These are phyloP conservation scores for Cyberlindnera saturnus DNA, from an alignment of 805 yeast species.

Conservation along the genomic window DNA sequence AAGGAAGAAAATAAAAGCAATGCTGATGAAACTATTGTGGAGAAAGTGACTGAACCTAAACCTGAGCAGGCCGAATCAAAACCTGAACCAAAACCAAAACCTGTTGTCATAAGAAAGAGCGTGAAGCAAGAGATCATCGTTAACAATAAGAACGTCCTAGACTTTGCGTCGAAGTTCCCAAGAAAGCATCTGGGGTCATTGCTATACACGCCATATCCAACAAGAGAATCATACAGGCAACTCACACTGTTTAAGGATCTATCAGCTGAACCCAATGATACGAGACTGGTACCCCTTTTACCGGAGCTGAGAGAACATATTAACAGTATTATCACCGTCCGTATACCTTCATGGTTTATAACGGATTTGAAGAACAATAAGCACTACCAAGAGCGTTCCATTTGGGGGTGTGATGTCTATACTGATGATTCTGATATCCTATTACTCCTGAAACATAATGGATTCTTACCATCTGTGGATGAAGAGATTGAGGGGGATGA, in stretches of 20 bases:
- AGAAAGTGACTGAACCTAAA: not conserved
- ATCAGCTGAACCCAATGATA: not conserved
- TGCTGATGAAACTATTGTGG: not conserved
- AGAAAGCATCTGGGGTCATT: slow-evolving; percentile 47
- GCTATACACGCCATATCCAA: slow-evolving; percentile 52
- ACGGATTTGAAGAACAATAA: slow-evolving; percentile 20
- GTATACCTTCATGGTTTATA: slow-evolving; percentile 23
- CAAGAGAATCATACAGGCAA: slow-evolving; percentile 31
- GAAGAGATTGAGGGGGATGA: slow-evolving; percentile 17
- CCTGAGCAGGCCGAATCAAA: not conserved
- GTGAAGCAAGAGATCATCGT: slow-evolving; percentile 21
- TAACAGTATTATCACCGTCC: slow-evolving; percentile 30
- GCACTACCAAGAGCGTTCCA: slow-evolving; percentile 25
- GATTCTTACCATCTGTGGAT: slow-evolving; percentile 42
- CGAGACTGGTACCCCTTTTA: slow-evolving; percentile 18
- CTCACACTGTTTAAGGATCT: slow-evolving; percentile 8
- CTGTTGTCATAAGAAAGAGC: not conserved
- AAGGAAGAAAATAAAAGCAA: slow-evolving; percentile 1
- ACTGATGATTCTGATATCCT: slow-evolving; percentile 91
- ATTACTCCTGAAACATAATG: slow-evolving; percentile 68
- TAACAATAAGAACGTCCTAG: slow-evolving; percentile 34
- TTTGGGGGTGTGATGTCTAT: slow-evolving; percentile 93
- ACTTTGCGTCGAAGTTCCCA: slow-evolving; percentile 35
- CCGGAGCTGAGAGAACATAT: slow-evolving; percentile 33
- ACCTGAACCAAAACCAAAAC: not conserved